Evolutionary conservation across 2,329 filamentous ascomycete species (phyloP).

Genomic region (Fusarium verticillioides): DNA sequence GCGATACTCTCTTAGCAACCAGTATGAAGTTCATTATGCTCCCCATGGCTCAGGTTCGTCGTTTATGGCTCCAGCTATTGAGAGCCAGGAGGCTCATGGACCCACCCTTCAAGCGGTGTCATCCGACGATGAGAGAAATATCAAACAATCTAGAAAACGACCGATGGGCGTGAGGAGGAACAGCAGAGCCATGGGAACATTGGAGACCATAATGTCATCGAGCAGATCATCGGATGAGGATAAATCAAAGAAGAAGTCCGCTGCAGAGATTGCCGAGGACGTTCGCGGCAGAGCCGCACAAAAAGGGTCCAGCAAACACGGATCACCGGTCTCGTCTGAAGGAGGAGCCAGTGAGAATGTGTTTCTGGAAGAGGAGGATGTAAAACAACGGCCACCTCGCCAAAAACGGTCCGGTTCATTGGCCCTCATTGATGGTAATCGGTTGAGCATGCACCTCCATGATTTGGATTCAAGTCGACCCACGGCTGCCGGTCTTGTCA

Average conservation of each 20-base stretch:
- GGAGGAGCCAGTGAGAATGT: slow-evolving; percentile 46
- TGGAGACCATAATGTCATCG: slow-evolving; percentile 75
- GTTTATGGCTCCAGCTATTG: slow-evolving; percentile 53
- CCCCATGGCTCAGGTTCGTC: slow-evolving; percentile 68
- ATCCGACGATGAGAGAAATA: slow-evolving; percentile 65
- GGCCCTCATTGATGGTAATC: slow-evolving; percentile 53
- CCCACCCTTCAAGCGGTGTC: slow-evolving; percentile 68
- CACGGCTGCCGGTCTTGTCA: slow-evolving; percentile 58
- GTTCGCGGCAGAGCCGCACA: slow-evolving; percentile 61
- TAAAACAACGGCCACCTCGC: slow-evolving; percentile 32
- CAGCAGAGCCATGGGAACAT: slow-evolving; percentile 68
- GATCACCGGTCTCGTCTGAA: slow-evolving; percentile 48
- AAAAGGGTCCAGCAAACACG: slow-evolving; percentile 49
- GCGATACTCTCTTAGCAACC: slow-evolving; percentile 72
- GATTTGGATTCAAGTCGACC: slow-evolving; percentile 47
- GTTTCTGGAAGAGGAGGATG: slow-evolving; percentile 28
- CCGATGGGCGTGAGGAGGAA: slow-evolving; percentile 57
- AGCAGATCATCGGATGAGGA: slow-evolving; percentile 73
- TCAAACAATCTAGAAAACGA: slow-evolving; percentile 53
- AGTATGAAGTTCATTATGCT: slow-evolving; percentile 73
- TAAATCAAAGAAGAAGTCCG: slow-evolving; percentile 68
- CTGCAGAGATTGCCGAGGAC: slow-evolving; percentile 65
- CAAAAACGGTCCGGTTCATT: slow-evolving; percentile 49
- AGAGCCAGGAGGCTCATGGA: slow-evolving; percentile 52
- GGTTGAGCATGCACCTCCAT: slow-evolving; percentile 45